Evolutionary conservation across 2,329 filamentous ascomycete genomes (phyloP).

Genomic region (Teratosphaeria zuluensis): DNA sequence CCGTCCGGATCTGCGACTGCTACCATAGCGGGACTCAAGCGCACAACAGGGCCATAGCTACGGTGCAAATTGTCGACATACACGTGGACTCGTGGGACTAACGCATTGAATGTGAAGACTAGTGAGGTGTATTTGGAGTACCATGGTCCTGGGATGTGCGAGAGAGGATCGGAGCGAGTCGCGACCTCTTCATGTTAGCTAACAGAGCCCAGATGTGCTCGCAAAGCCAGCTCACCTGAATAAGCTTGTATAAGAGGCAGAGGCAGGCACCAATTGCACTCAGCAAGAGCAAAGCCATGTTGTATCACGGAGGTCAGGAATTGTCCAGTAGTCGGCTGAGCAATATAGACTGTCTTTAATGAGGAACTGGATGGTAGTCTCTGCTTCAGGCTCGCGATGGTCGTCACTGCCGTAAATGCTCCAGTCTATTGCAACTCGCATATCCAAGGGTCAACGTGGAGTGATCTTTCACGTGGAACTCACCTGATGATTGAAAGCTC

Average conservation of each 20-base stretch:
- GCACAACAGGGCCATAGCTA: not conserved
- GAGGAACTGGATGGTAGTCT: too few species aligned
- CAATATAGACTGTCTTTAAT: too few species aligned
- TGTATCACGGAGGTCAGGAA: not conserved
- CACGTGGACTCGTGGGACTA: not conserved
- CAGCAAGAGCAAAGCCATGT: not conserved
- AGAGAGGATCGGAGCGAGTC: not conserved
- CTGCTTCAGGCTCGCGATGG: not conserved
- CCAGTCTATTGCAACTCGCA: not conserved
- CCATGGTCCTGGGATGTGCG: not conserved
- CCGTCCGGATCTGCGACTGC: not conserved
- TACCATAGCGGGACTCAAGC: not conserved
- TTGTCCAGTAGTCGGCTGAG: not conserved
- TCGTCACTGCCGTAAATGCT: not conserved
- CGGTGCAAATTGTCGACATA: not conserved
- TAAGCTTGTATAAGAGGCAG: not conserved
- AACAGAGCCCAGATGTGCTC: not conserved
- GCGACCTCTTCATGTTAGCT: not conserved
- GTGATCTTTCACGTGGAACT: too few species aligned
- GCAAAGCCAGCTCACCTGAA: not conserved
- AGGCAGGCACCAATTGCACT: not conserved
- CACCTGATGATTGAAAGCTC: too few species aligned
- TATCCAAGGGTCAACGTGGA: not conserved
- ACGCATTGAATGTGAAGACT: not conserved
- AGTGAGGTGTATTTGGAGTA: not conserved